phyloP scores from a whole-genome alignment of 2,329 filamentous ascomycete genomes.

The Hymenoscyphus scutula region DNA sequence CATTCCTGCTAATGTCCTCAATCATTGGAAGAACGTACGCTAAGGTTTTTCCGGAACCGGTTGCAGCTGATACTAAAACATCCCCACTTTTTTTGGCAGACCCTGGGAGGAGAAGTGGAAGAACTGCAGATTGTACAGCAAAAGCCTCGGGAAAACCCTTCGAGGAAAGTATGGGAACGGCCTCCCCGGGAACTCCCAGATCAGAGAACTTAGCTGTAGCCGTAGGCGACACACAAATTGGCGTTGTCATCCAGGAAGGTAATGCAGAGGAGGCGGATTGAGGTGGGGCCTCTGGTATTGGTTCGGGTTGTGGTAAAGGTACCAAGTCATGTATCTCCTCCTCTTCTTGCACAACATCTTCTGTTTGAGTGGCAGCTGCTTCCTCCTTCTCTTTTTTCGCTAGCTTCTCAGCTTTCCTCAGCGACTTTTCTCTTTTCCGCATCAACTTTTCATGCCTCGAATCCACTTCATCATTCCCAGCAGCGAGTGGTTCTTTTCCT shows the following conservation, averaged over 20 bases:
- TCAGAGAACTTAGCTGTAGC: conserved; percentile 59
- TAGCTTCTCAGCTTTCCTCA: conserved; percentile 47
- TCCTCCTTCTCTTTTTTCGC: conserved; percentile 34
- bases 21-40: conserved; percentile 87
- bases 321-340: conserved; percentile 67
- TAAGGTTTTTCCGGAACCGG: conserved; percentile 92
- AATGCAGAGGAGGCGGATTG: conserved; percentile 73
- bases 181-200: conserved; percentile 60
- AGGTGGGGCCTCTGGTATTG: conserved; percentile 53
- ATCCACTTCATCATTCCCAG: conserved; percentile 16
- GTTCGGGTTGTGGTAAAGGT: conserved; percentile 76
- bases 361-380: conserved; percentile 34
- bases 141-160: conserved; percentile 71
- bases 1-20: conserved; percentile 65
- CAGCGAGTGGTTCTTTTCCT: background rate
- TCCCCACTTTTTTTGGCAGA: conserved; percentile 66
- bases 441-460: conserved; percentile 46
- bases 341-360: conserved; percentile 36
- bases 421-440: conserved; percentile 54
- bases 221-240: conserved; percentile 64
- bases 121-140: conserved; percentile 74
- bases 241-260: conserved; percentile 76
- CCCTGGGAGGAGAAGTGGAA: conserved; percentile 74
- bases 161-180: conserved; percentile 60
- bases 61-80: conserved; percentile 86